Conservation (phyloP, 2,329 filamentous ascomycete species). For the Stenocarpella maydis region DNA sequence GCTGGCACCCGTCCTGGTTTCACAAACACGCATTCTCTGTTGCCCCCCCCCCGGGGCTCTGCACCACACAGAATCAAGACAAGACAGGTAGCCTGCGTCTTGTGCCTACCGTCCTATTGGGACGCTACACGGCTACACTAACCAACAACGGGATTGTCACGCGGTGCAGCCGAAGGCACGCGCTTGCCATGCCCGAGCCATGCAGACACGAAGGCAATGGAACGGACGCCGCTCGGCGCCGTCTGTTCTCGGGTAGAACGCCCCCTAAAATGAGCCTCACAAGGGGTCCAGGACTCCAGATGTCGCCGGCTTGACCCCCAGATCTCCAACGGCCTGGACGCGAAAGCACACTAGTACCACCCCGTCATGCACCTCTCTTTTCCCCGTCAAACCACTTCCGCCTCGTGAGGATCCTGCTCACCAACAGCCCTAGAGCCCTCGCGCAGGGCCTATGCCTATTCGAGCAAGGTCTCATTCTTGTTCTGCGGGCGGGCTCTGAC, state of each 20-base stretch:
- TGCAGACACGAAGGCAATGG: slow-evolving; percentile 12
- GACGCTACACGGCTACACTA: slow-evolving; percentile 16
- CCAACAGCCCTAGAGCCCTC: background rate
- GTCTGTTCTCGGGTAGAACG: slow-evolving; percentile 23
- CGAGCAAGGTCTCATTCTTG: slow-evolving; percentile 3
- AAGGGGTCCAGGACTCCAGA: slow-evolving; percentile 18
- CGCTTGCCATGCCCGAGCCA: slow-evolving; percentile 7
- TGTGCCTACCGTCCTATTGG: slow-evolving; percentile 15
- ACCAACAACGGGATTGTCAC: background rate
- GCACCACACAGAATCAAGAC: background rate
- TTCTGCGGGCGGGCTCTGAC: slow-evolving; percentile 5
- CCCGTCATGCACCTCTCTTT: slow-evolving; percentile 12
- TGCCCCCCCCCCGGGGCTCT: background rate
- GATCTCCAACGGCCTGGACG: slow-evolving; percentile 21
- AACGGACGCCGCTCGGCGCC: slow-evolving; percentile 8
- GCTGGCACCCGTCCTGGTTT: slow-evolving; percentile 14
- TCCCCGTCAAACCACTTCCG: slow-evolving; percentile 18
- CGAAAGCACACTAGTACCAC: slow-evolving; percentile 23
- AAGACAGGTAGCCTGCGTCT: background rate
- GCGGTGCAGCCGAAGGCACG: slow-evolving; percentile 4
- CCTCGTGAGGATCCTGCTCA: background rate
- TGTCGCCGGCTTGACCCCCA: slow-evolving; percentile 12
- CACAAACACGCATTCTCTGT: slow-evolving; percentile 7
- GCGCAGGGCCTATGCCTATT: slow-evolving; percentile 3
- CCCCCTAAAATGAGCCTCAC: slow-evolving; percentile 19